phyloP scores from a whole-genome alignment of 345 rosid genomes.

The Hibiscus syriacus region DNA sequence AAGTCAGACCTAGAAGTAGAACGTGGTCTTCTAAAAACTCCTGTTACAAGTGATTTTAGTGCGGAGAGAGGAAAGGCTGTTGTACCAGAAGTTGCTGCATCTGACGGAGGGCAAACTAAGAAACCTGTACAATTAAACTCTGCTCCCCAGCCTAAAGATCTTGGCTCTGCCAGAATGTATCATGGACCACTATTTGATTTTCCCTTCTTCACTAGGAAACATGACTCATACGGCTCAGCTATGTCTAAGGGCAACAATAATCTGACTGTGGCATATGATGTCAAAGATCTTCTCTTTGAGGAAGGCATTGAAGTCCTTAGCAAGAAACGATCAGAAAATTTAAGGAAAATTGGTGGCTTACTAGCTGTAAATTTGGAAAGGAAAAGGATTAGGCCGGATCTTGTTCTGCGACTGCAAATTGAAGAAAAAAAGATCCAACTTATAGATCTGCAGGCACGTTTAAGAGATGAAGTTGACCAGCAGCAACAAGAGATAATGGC shows the following conservation, averaged over 20 bases:
- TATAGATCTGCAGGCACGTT: slow-evolving; percentile 68
- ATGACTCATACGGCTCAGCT: slow-evolving; percentile 76
- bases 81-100: slow-evolving; percentile 36
- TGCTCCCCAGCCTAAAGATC: slow-evolving; percentile 56
- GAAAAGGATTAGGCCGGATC: slow-evolving; percentile 98
- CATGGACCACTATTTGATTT: slow-evolving; percentile 99
- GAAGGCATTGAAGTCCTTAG: slow-evolving; percentile 77
- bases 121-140: slow-evolving; percentile 55
- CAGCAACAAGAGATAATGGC: slow-evolving; percentile 97
- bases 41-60: slow-evolving; percentile 46
- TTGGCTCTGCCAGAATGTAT: slow-evolving; percentile 77
- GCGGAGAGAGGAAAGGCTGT: slow-evolving; percentile 71
- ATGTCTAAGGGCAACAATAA: slow-evolving; percentile 64
- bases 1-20: slow-evolving; percentile 78
- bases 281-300: slow-evolving; percentile 86
- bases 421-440: slow-evolving; percentile 91
- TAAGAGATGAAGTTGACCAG: slow-evolving; percentile 88
- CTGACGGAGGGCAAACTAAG: slow-evolving; percentile 70
- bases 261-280: slow-evolving; percentile 75
- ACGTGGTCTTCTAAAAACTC: slow-evolving; percentile 42
- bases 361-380: slow-evolving; percentile 86
- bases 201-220: slow-evolving; percentile 94
- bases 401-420: slow-evolving; percentile 92
- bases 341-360: slow-evolving; percentile 75
- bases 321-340: slow-evolving; percentile 68